Evolutionary conservation across 371 early-diverging fungal genomes (phyloP).

Genomic region (Lichtheimia ramosa): DNA sequence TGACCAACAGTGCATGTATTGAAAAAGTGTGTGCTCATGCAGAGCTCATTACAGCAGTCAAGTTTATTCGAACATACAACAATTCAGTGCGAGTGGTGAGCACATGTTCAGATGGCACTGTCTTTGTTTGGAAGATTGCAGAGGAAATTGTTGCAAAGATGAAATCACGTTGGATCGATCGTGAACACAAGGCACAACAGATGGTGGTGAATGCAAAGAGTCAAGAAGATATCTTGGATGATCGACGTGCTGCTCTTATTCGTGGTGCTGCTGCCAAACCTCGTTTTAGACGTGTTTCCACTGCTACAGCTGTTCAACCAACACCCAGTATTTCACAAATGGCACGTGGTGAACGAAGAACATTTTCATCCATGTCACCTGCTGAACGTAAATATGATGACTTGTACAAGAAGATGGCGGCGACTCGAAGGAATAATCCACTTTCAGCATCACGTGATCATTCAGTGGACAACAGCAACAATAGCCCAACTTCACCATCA

Average conservation of each 20-base stretch:
- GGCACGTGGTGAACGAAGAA: conserved; percentile 42
- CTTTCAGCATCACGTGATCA: conserved; percentile 2
- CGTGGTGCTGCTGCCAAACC: conserved; percentile 5
- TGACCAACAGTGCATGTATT: conserved; percentile 64
- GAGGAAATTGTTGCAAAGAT: conserved; percentile 55
- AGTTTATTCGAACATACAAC: conserved; percentile 50
- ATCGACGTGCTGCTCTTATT: conserved; percentile 1
- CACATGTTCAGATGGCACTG: conserved; percentile 78
- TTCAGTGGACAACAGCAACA: conserved; percentile 5
- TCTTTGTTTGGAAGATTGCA: conserved; percentile 75
- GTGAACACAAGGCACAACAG: conserved; percentile 17
- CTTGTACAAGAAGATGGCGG: conserved; percentile 34
- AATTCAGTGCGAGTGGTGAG: conserved; percentile 64
- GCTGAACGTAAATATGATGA: conserved; percentile 52
- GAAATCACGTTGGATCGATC: conserved; percentile 32
- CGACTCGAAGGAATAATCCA: conserved; percentile 9
- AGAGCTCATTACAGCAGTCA: conserved; percentile 76
- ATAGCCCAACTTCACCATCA: not conserved
- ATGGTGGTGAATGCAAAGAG: conserved; percentile 6
- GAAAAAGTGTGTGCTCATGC: conserved; percentile 71
- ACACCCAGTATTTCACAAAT: conserved; percentile 48
- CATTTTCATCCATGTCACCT: conserved; percentile 46
- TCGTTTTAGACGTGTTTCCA: conserved; percentile 30
- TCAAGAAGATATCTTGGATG: conserved; percentile 8
- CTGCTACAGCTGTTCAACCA: conserved; percentile 24